Evolutionary conservation across 768 basidiomycete species (phyloP), one percentile per base, ranked within the genome.

Genomic region (Termitomyces sp.): DNA sequence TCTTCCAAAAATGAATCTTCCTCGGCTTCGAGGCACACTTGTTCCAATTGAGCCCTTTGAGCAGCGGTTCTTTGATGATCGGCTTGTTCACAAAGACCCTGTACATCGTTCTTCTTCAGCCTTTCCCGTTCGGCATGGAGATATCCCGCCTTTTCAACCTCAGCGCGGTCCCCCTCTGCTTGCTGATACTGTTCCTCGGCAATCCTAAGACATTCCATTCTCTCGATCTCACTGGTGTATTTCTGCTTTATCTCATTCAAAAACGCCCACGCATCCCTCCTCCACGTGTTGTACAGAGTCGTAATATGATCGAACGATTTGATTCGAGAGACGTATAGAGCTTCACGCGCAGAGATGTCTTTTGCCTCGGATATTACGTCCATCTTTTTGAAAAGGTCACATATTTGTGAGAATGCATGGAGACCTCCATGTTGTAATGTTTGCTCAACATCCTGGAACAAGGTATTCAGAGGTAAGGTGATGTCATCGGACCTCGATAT

Each of bases 371-470:
- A 78, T 9, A 71, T 62, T 37, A 75, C 66, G n/a, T 87, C 83
- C 77, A 93, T 84, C 29, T 72, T 74, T 20, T 78, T 78, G 20
- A 91, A 73, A 3, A 83, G 71, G 48, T 84, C 82, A 20, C 81
- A 85, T 48, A 86, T 77, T 6, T 79, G 74, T 17, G 83, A 81
- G 47, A 89, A 73, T 0, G 82, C 74, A 36, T 70, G 68, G 59
- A 72, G 63, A 65, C 76, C 73, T 67, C 77, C 71, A 4, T 68
- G 60, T 49, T 74, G 63, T 52, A 72, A 67, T 51, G 76, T 64
- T 25, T 66, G 62, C 58, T 83, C 77, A 17, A 83, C 63, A 12
- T 75, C 65, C 46, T 66, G 68, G 15, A 71, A 71, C 29, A 86
- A 67, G 20, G 65, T 55, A 32, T 68, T 72, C 32, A 89, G 72